These are phyloP conservation scores for Wickerhamomyces sp. DNA, from an alignment of 1,139 yeast species.

Conservation along the genomic window DNA sequence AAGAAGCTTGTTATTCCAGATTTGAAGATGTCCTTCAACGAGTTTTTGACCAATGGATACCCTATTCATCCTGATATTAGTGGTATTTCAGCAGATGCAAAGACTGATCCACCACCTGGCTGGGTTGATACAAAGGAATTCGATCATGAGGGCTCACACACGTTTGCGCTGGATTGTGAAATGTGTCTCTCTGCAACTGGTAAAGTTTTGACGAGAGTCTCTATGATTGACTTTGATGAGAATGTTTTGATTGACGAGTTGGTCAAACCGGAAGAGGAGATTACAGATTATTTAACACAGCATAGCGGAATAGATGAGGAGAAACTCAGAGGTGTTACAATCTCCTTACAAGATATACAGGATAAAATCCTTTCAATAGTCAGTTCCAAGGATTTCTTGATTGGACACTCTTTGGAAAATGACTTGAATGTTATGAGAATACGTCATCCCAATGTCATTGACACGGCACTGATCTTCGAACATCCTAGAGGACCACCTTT, in stretches of 20 bases:
- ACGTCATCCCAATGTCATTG: constrained; percentile 62
- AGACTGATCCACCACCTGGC: constrained; percentile 20
- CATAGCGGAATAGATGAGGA: constrained; percentile 87
- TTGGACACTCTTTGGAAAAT: constrained; percentile 72
- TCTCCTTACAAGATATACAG: constrained; percentile 67
- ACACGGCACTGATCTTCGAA: constrained; percentile 60
- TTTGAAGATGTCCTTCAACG: constrained; percentile 42
- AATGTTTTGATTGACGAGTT: constrained; percentile 61
- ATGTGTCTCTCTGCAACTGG: constrained; percentile 69
- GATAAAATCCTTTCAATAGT: constrained; percentile 40
- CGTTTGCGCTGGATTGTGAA: constrained; percentile 88
- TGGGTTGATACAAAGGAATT: constrained; percentile 57
- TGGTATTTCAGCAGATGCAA: constrained; percentile 16
- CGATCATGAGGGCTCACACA: constrained; percentile 51
- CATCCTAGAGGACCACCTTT: constrained; percentile 77
- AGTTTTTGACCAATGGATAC: constrained; percentile 44
- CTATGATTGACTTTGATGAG: constrained; percentile 61
- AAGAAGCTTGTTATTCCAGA: constrained; percentile 48
- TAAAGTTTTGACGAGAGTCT: constrained; percentile 69
- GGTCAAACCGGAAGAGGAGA: constrained; percentile 71
- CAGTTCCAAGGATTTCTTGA: constrained; percentile 48
- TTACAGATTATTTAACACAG: constrained; percentile 73
- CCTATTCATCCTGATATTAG: constrained; percentile 49
- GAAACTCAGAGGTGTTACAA: constrained; percentile 53
- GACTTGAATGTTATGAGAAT: constrained; percentile 58